Evolutionary conservation across 805 yeast species (phyloP), one percentile per base, ranked within the genome.

Genomic region (Lipomyces starkeyi): DNA sequence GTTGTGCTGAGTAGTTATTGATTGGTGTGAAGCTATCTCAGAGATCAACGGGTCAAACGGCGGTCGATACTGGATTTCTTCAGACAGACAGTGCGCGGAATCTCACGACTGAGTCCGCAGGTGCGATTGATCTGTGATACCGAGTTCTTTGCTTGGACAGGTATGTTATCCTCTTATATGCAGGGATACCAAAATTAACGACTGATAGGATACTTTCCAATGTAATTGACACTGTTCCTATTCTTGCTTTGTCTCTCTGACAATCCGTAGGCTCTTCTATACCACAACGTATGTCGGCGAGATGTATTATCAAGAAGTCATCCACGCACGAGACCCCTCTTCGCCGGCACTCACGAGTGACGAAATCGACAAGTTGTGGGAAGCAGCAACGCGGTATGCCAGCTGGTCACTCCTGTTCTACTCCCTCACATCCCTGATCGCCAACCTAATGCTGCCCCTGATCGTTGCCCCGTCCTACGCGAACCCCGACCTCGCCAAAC

Each of bases 231-330:
- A 32, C 27, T n/a, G 29, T n/a, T 27, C n/a, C 2, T 9, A 27
- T 13, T 11, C 34, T 17, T 11, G 17, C n/a, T 25, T 62, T 17
- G 61, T 52, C 6, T 20, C 53, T 35, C 40, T 29, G 32, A 22
- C 52, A 32, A 14, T 49, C 11, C 14, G 89, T 1, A 83, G 87
- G 84, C 74, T 87, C 35, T 87, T 87, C 69, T 87, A 87, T 73
- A 86, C 89, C 2, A 85, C 90, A 2, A 86, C 89, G 0, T 87
- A 86, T 75, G 89, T 87, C 20, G 89, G 89, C 0, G 89, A 85
- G 67, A 77, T 87, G 17, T 86, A 85, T 76, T 77, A 80, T 40
- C 79, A 75, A 56, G 84, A 84, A 65, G 70, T 75, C 40, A 76
- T 74, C 57, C 63, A 70, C 11, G 67, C 73, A 14, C 80, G 86